A percentile compares a stretch with the other conserved stretches of the same genome.
phyloP scores from a whole-genome alignment of 495 filamentous ascomycete genomes.

The Penicillium pulvis region DNA sequence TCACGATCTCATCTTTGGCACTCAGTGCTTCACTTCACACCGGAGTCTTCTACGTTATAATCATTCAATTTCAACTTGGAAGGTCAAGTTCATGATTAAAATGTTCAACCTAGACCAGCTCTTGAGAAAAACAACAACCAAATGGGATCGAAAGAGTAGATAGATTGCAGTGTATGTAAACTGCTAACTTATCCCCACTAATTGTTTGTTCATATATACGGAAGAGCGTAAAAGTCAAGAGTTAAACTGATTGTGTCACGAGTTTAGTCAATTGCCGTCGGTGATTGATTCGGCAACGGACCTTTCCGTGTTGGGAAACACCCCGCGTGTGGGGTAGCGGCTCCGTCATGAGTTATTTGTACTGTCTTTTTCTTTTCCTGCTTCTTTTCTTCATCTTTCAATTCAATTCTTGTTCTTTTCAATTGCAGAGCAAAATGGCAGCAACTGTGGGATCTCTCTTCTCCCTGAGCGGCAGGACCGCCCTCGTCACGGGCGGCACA shows the following conservation, averaged over 20 bases:
- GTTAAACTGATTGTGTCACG: neutral
- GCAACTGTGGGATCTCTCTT: slow-evolving; percentile 41
- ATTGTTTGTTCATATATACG: no score
- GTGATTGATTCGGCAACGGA: neutral
- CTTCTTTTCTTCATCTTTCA: neutral
- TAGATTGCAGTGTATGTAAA: no score
- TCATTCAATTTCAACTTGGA: no score
- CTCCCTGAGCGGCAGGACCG: slow-evolving; percentile 61
- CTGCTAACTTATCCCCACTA: no score
- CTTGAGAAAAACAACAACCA: no score
- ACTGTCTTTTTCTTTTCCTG: neutral
- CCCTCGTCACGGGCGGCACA: slow-evolving; percentile 84
- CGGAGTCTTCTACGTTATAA: no score
- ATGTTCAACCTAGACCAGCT: no score
- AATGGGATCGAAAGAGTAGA: no score
- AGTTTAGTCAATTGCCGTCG: neutral
- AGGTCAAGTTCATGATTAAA: no score
- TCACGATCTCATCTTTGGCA: neutral
- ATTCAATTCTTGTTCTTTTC: neutral
- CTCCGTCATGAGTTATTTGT: slow-evolving; percentile 4
- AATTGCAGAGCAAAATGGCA: slow-evolving; percentile 25
- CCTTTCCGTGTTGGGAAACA: neutral
- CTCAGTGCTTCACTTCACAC: no score
- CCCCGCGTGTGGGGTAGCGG: slow-evolving; percentile 8
- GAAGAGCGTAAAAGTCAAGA: no score